Evolutionary conservation across 23 red algal species (phyloP), one percentile per base, ranked within the genome.

Genomic region (Gracilaria caudata): DNA sequence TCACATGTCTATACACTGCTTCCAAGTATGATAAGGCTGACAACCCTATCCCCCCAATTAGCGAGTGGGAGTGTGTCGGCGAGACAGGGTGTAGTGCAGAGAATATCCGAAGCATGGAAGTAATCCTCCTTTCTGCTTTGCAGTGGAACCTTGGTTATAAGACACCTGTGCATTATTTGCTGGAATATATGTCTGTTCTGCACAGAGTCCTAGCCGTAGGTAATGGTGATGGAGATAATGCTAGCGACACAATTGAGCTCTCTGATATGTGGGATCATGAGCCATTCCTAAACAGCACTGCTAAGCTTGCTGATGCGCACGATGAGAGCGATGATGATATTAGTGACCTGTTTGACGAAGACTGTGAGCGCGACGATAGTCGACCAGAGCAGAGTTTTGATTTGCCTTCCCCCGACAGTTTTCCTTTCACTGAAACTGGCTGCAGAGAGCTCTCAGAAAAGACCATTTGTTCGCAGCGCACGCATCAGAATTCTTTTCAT

Each of bases 121-220:
- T 83, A 14, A 47, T 66, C 35, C 51, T 83, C 13, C 43, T 83
- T 10, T 53, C 79, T 63, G 34, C 58, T 64, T 29, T 83, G 79
- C 28, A 65, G 38, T 83, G 79, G 79, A 58, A 83, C 58, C 29
- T 83, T 41, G 58, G 36, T 45, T 34, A 46, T 26, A 83, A 83
- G 26, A 83, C 79, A 40, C 79, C 79, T 43, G 58, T 83, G 37
- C 79, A 83, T 47, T 83, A 60, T 29, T 44, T 83, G 16, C 43
- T 65, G 39, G 57, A 83, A 63, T 83, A 63, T 83, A 29, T 83
- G 79, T 35, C 79, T 66, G 63, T 83, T 46, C 39, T 83, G 19
- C 41, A 64, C 17, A 66, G 36, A 38, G 58, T 45, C 12, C 58
- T 68, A 14, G 58, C 57, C 39, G 43, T 66, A 46, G 79, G 53